These are phyloP conservation scores for Teratosphaeria epicoccoides DNA, from an alignment of 2,329 filamentous ascomycete species.

Conservation along the genomic window DNA sequence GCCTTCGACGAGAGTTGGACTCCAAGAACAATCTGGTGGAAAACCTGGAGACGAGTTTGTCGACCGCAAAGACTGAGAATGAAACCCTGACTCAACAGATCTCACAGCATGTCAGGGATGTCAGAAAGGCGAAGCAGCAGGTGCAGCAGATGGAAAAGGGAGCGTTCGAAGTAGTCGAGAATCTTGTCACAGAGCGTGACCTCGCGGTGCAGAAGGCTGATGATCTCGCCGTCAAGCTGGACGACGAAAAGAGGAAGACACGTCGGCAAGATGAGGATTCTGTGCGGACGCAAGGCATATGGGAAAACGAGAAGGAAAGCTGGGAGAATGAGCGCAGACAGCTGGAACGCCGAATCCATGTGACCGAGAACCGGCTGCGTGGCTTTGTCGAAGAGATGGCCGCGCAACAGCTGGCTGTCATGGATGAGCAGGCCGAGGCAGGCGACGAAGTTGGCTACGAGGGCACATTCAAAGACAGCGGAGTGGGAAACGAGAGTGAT, in stretches of 20 bases:
- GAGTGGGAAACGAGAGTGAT: constrained; percentile 49
- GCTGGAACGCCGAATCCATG: constrained; percentile 73
- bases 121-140: constrained; percentile 70
- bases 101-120: constrained; percentile 60
- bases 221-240: constrained; percentile 68
- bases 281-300: constrained; percentile 64
- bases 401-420: constrained; percentile 48
- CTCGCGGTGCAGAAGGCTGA: constrained; percentile 57
- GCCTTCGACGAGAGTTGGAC: constrained; percentile 78
- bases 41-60: constrained; percentile 64
- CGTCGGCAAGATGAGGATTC: constrained; percentile 74
- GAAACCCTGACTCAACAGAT: constrained; percentile 57
- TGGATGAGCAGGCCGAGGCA: constrained; percentile 19
- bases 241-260: constrained; percentile 64
- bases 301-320: constrained; percentile 70
- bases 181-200: constrained; percentile 76
- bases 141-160: constrained; percentile 79
- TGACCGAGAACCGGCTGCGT: constrained; percentile 81
- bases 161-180: constrained; percentile 72
- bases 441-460: constrained; percentile 40
- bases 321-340: constrained; percentile 79
- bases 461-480: constrained; percentile 50
- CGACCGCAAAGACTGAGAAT: constrained; percentile 61
- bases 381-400: constrained; percentile 75
- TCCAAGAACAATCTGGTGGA: constrained; percentile 82